Base-by-base conservation (phyloP, 202 grass and related monocot genomes). In the Eragrostis tef region DNA sequence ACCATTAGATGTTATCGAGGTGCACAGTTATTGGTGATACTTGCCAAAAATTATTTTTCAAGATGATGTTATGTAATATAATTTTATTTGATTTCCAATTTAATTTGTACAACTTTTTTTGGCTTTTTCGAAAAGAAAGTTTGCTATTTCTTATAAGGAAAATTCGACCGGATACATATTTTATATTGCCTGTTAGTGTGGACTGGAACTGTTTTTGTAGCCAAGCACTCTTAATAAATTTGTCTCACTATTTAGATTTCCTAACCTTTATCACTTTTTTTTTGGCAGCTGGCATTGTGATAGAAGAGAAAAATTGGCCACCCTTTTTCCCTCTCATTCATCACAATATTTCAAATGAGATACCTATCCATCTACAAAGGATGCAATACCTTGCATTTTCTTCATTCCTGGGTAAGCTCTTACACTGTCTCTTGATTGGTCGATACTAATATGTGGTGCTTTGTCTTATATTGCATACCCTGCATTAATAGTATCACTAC, bases 331-430 rank as follows among this genome's bases (percentile, higher is more conserved):
- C 92, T 6, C 70, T 94, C 46, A 94, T 94, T 48, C 92, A 94
- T 57, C 92, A 94, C 44, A 82, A 94, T 70, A 91, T 94, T 75
- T 75, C 86, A 39, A 94, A 89, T 79, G 92, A 94, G 73, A 94
- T 94, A 75, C 92, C 92, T 39, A 74, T 94, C 34, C 84, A 81
- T 66, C 62, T 88, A 66, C 92, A 94, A 71, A 80, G 81, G 39
- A 50, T 91, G 83, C 92, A 91, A 56, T 94, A 94, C 78, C 71
- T 91, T 53, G 92, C 92, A 51, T 94, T 94, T 59, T 86, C 89
- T 9, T 89, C 92, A 51, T 81, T 94, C 54, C 78, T 94, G 74
- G 92, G 92, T 94, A 89, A 67, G 80, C 27, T 48, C 20, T 64
- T 47, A 50, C 21, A 27, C 11, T 60, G 4, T 27, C 47, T 29